Evolutionary conservation across 2,329 filamentous ascomycete genomes (phyloP), one percentile per base, ranked within the genome.

Genomic region (Huntiella moniliformis): DNA sequence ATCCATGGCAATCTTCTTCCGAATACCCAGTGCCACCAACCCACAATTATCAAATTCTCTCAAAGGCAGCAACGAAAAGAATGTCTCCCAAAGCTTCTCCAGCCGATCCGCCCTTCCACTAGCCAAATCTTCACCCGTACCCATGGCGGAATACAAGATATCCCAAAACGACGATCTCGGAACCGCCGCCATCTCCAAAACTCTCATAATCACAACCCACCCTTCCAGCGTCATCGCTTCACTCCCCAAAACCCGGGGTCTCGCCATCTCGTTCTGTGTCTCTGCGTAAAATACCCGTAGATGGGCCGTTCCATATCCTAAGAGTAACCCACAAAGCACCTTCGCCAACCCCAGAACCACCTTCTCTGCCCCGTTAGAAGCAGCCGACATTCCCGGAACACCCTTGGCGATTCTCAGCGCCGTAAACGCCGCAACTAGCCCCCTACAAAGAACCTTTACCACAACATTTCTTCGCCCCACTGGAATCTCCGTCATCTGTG

Each of bases 41-140:
- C 77, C 77, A 10, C 56, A 53, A 43, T 65, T 62, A 53, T 77
- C 68, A 52, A 81, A 74, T 49, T 78, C 74, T 17, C 63, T 63
- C 0, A 81, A 60, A 1, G 77, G 77, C 5, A 81, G 61, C 2
- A 81, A 60, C 1, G 67, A 66, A 51, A 80, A 80, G 56, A 78
- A 60, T 15, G 61, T 62, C 46, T 66, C 63, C 77, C 77, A 81
- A 3, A 70, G 54, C 7, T 57, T 56, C 56, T 82, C 77, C 42
- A 78, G 66, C 1, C 49, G 46, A 16, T 33, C 37, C 6, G 32
- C 5, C 63, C 66, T 40, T 77, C 63, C 1, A 53, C 54, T 16
- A 61, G 60, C 3, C 58, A 57, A 52, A 16, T 58, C 47, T 7
- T 59, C 57, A 1, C 61, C 52, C 12, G 55, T 54, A 3, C 64